Evolutionary conservation across 305 asterid species (phyloP).

Genomic region (Fraxinus xanthoxyloides): DNA sequence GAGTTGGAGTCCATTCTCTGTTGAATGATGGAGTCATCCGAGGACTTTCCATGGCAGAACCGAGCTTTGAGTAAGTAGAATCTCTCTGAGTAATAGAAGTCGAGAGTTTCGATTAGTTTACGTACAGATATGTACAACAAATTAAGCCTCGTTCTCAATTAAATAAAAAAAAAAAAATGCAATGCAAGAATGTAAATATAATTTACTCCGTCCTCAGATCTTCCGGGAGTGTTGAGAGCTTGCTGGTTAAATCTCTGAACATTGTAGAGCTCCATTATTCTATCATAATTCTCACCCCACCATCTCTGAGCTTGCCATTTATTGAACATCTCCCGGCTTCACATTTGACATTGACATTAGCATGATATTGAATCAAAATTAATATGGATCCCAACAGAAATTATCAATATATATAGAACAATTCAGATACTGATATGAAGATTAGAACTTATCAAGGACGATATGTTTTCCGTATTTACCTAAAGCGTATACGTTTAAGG

Average conservation of each 20-base stretch:
- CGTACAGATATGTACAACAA: neutral
- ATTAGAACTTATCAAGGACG: neutral
- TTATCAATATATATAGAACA: neutral
- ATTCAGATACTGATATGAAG: neutral
- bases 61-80: slow-evolving; percentile 78
- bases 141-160: neutral
- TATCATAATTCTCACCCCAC: slow-evolving; percentile 98
- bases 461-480: slow-evolving; percentile 36
- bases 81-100: slow-evolving; percentile 65
- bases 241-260: slow-evolving; percentile 92
- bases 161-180: neutral
- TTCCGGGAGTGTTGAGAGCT: slow-evolving; percentile 82
- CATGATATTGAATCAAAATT: slow-evolving; percentile 11
- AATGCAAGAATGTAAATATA: neutral
- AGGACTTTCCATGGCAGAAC: slow-evolving; percentile 79
- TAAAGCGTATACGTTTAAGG: slow-evolving; percentile 93
- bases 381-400: neutral
- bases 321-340: slow-evolving; percentile 95
- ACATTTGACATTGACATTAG: slow-evolving; percentile 18
- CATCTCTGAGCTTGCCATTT: slow-evolving; percentile 99
- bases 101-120: neutral
- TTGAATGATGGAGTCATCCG: slow-evolving; percentile 68
- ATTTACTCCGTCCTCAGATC: slow-evolving; percentile 92
- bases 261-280: slow-evolving; percentile 96
- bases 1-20: slow-evolving; percentile 69